These are phyloP conservation scores for Mortierella alpina DNA, from an alignment of 192 early-diverging fungal genomes.

Conservation along the genomic window DNA sequence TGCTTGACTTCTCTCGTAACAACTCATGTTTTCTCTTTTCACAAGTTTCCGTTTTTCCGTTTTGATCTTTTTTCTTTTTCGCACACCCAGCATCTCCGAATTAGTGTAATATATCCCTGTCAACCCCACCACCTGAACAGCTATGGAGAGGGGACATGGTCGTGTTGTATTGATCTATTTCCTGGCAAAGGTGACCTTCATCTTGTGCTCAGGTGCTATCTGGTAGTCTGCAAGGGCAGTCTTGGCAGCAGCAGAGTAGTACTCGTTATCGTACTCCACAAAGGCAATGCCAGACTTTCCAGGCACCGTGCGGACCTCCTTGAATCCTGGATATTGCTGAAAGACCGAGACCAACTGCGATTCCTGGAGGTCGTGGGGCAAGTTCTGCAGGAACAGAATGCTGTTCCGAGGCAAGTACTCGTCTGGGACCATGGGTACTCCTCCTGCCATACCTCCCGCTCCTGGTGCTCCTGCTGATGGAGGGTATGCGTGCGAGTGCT, in stretches of 20 bases:
- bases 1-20: too few species aligned
- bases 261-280: slow-evolving; percentile 94
- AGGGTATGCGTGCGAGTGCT: slow-evolving; percentile 5
- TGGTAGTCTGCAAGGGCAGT: slow-evolving; percentile 71
- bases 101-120: too few species aligned
- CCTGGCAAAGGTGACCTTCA: slow-evolving; percentile 89
- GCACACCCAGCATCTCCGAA: too few species aligned
- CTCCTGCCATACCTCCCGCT: slow-evolving; percentile 18
- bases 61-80: too few species aligned
- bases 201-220: slow-evolving; percentile 73
- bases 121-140: too few species aligned
- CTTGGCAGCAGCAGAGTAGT: slow-evolving; percentile 84
- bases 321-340: slow-evolving; percentile 89
- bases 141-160: not conserved
- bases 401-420: slow-evolving; percentile 89
- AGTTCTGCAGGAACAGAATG: slow-evolving; percentile 93
- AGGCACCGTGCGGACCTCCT: slow-evolving; percentile 94
- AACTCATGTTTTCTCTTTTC: too few species aligned
- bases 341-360: slow-evolving; percentile 75
- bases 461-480: slow-evolving; percentile 13
- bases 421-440: slow-evolving; percentile 66
- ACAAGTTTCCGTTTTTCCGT: too few species aligned
- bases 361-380: slow-evolving; percentile 79
- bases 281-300: slow-evolving; percentile 95
- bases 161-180: slow-evolving; percentile 56